Base-by-base conservation (phyloP, 164 flowering plant genomes). In the Houttuynia cordata region DNA sequence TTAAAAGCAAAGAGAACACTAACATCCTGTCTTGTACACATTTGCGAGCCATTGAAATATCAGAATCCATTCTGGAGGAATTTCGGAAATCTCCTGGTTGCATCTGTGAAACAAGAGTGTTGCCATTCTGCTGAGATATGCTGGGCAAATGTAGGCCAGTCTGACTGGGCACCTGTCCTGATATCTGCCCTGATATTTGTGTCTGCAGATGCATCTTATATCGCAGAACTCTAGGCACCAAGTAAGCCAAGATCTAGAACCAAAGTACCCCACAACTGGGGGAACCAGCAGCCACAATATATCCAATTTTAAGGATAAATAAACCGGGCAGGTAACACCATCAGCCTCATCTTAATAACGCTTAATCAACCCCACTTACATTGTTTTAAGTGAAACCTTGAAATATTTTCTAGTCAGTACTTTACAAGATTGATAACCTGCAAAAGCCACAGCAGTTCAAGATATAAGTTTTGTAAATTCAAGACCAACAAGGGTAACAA, bases 151-250 rank as follows among this genome's bases (percentile, higher is more conserved):
- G 81, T 20, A 68, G 53, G 24, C 80, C 82, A 59, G 76, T 70
- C 76, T 80, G 95, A 70, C 73, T 84, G 49, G 89, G 78, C 18
- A 80, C 80, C 79, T 81, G 83, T 23, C 93, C 91, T 22, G 91
- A 75, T 34, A 88, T 63, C 77, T 86, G 88, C 34, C 86, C 91
- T 0, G 92, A 76, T 76, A 86, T 77, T 59, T 81, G 90, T 41
- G 87, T 74, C 75, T 70, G 74, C 56, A 69, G 50, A 63, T 68
- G 66, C 75, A 74, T 74, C 58, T 63, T 71, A 60, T 52, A 51
- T n/a, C 37, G 23, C 58, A 25, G 24, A 20, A 21, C 66, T 51
- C 57, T 52, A 63, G 37, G 37, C 37, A 30, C 23, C 30, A 63
- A 60, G 52, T 53, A 61, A 50, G 37, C 37, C 64, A 62, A 45